Evolutionary conservation across 2,329 filamentous ascomycete species (phyloP).

Genomic region (Atkinsonella hypoxylon): DNA sequence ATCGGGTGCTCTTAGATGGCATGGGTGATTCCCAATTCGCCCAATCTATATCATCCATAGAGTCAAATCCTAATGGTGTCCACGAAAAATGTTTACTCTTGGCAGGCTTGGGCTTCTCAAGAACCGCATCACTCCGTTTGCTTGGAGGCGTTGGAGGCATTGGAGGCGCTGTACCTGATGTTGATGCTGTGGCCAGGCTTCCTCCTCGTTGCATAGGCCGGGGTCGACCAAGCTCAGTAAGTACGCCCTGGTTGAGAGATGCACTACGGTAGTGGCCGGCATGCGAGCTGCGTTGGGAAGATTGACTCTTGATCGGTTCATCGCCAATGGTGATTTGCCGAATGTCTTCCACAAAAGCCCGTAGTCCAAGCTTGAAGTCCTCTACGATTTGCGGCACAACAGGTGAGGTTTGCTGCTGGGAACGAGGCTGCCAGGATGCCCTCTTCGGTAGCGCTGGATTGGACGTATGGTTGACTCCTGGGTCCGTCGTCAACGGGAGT

Average conservation of each 20-base stretch:
- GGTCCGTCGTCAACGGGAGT: constrained; percentile 17
- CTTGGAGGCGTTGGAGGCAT: constrained; percentile 22
- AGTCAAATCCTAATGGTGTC: constrained; percentile 45
- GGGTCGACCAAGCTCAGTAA: constrained; percentile 33
- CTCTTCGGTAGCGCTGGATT: constrained; percentile 37
- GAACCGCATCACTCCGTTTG: constrained; percentile 14
- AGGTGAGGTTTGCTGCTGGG: constrained; percentile 29
- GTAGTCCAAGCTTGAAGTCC: constrained; percentile 79
- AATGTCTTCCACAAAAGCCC: constrained; percentile 92
- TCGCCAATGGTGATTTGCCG: constrained; percentile 93
- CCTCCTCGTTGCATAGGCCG: constrained; percentile 31
- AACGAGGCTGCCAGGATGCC: constrained; percentile 47
- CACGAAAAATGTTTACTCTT: constrained; percentile 46
- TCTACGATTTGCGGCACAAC: constrained; percentile 69
- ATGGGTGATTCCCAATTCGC: constrained; percentile 49
- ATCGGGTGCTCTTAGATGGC: constrained; percentile 44
- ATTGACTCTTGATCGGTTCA: constrained; percentile 57
- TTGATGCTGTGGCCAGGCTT: constrained; percentile 30
- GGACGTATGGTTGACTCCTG: constrained; percentile 22
- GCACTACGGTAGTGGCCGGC: constrained; percentile 3
- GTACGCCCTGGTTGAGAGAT: constrained; percentile 8
- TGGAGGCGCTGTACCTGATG: constrained; percentile 16
- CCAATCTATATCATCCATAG: constrained; percentile 51
- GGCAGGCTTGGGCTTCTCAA: constrained; percentile 25
- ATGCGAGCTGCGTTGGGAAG: constrained; percentile 10